These are phyloP conservation scores for Cladosporium sp. DNA, from an alignment of 2,329 filamentous ascomycete genomes.

Conservation along the genomic window DNA sequence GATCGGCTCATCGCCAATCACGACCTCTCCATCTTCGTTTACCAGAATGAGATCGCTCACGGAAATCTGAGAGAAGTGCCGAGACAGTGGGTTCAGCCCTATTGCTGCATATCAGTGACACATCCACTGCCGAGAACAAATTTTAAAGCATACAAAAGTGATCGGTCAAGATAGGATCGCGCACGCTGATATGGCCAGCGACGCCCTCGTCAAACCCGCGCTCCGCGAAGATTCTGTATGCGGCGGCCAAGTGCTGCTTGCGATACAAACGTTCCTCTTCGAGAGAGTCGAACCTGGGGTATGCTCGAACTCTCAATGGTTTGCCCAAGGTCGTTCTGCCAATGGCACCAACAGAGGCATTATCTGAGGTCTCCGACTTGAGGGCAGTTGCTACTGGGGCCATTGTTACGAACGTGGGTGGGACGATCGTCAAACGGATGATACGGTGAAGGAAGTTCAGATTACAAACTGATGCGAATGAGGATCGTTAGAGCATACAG, in stretches of 20 bases:
- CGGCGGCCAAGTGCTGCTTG: slow-evolving; percentile 46
- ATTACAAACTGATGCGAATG: not conserved
- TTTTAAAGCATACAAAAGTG: slow-evolving; percentile 31
- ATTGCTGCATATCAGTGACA: not conserved
- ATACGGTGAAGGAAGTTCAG: not conserved
- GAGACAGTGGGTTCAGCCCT: slow-evolving; percentile 41
- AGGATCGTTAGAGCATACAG: not conserved
- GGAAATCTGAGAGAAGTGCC: slow-evolving; percentile 45
- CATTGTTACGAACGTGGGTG: slow-evolving; percentile 29
- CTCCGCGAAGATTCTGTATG: slow-evolving; percentile 47
- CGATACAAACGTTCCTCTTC: slow-evolving; percentile 43
- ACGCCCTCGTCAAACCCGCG: slow-evolving; percentile 44
- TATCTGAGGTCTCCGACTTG: slow-evolving; percentile 40
- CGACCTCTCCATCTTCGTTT: slow-evolving; percentile 44
- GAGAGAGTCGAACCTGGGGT: slow-evolving; percentile 43
- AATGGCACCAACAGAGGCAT: slow-evolving; percentile 47
- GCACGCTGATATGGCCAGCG: slow-evolving; percentile 45
- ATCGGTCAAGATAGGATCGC: slow-evolving; percentile 42
- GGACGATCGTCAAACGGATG: not conserved
- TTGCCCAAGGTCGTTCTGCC: slow-evolving; percentile 49
- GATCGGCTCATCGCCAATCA: slow-evolving; percentile 44
- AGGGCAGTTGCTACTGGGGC: slow-evolving; percentile 41
- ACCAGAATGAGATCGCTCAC: slow-evolving; percentile 50
- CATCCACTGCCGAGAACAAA: not conserved
- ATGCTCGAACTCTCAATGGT: slow-evolving; percentile 48